phyloP scores from a whole-genome alignment of 176 grass and related monocot genomes.

The Rhynchospora tenuis region DNA sequence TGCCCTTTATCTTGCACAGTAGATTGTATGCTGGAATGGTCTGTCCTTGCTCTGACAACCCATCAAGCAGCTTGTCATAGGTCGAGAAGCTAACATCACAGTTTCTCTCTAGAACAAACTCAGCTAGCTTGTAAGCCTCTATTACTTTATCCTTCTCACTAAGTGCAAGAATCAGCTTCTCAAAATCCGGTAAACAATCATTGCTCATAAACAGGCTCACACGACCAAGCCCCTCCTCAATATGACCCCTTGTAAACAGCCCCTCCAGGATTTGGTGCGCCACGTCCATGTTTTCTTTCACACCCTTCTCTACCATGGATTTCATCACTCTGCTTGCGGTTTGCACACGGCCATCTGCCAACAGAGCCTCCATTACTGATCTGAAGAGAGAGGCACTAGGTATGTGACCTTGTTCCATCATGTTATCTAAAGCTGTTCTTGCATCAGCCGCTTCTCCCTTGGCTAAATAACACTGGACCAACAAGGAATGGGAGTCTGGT shows the following conservation, averaged over 20 bases:
- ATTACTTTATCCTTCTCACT: slow-evolving; percentile 63
- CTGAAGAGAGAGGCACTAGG: slow-evolving; percentile 66
- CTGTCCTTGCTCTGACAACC: slow-evolving; percentile 58
- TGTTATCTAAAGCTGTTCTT: slow-evolving; percentile 59
- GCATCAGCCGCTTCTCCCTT: slow-evolving; percentile 75
- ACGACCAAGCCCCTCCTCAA: slow-evolving; percentile 76
- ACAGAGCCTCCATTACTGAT: slow-evolving; percentile 65
- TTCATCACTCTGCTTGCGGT: slow-evolving; percentile 93
- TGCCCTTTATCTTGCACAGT: slow-evolving; percentile 93
- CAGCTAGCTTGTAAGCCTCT: slow-evolving; percentile 75
- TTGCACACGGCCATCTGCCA: slow-evolving; percentile 55
- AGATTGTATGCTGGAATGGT: slow-evolving; percentile 75
- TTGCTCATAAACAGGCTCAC: slow-evolving; percentile 70
- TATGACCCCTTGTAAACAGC: slow-evolving; percentile 81
- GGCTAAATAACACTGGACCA: slow-evolving; percentile 72
- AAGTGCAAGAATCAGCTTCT: slow-evolving; percentile 49
- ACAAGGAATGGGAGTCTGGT: slow-evolving; percentile 42
- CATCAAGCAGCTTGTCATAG: slow-evolving; percentile 77
- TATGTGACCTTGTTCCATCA: slow-evolving; percentile 88
- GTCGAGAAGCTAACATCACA: slow-evolving; percentile 65
- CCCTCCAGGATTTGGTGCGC: slow-evolving; percentile 66
- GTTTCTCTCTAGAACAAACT: slow-evolving; percentile 71
- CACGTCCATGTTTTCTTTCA: slow-evolving; percentile 79
- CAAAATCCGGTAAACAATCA: slow-evolving; percentile 62
- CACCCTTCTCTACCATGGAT: slow-evolving; percentile 85